Evolutionary conservation across 208 protist species (phyloP), one percentile per base, ranked within the genome.

Genomic region (Tritrichomonas musculus): DNA sequence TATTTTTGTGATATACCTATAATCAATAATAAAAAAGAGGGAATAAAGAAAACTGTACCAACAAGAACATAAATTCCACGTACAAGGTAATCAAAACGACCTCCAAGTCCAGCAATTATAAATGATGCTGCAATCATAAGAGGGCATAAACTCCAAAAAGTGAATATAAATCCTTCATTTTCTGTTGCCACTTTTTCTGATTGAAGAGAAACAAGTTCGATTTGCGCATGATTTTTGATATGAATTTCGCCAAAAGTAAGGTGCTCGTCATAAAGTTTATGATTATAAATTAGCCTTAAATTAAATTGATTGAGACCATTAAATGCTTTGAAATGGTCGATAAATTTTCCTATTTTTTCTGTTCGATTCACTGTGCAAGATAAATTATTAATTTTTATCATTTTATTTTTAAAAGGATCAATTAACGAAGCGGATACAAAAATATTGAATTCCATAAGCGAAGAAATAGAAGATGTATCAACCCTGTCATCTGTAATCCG

Each of bases 111-210:
- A n/a, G 47, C 77, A 88, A 88, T 13, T 20, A 88, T 9, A 47
- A 88, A 88, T 17, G 77, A 47, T 33, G 41, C 20, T 33, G 77
- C 41, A 88, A 88, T 3, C 41, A 44, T 53, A 39, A 88, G 57
- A 27, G 77, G 41, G 33, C 14, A 11, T 39, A 33, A 53, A 60
- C 41, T 53, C 77, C 77, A 88, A 47, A 60, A 88, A 57, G 20
- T 57, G 27, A 88, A 33, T 5, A 53, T 88, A 30, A 88, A 88
- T 33, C 77, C 77, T 88, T 88, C 47, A 47, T 88, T 88, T 57
- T 53, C 47, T 53, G 47, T 20, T n/a, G 27, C 41, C 39, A 33
- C 47, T 50, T 88, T 57, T 8, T 55, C 47, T 22, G 44, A 53
- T 5, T 25, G 9, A 33, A 47, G 77, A 0, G 77, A 44, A 39